phyloP scores from a whole-genome alignment of 805 yeast genomes.

The Candida andamanensis region DNA sequence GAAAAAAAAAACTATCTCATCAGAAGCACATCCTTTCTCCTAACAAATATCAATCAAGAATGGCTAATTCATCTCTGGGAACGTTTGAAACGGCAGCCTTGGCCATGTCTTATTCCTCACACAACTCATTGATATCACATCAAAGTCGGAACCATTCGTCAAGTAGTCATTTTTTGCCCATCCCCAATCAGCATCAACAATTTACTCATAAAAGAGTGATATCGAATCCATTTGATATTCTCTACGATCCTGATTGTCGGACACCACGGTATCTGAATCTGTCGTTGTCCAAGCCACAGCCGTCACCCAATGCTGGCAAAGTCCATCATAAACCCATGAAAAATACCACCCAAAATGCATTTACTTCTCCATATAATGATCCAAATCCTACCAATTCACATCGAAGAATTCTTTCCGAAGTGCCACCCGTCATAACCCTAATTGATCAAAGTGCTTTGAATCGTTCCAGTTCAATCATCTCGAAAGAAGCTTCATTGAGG shows the following conservation, averaged over 20 bases:
- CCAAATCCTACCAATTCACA: slow-evolving; percentile 2
- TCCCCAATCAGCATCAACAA: neutral
- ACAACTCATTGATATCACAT: slow-evolving; percentile 9
- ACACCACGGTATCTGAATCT: slow-evolving; percentile 3
- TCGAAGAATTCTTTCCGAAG: slow-evolving; percentile 3
- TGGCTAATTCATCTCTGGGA: slow-evolving; percentile 5
- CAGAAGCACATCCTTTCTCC: no score
- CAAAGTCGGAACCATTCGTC: no score
- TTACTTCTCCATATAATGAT: slow-evolving; percentile 6
- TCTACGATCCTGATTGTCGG: slow-evolving; percentile 16
- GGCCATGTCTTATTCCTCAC: slow-evolving; percentile 9
- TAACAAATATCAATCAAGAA: no score
- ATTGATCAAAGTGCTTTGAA: slow-evolving; percentile 16
- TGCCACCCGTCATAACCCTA: slow-evolving; percentile 22
- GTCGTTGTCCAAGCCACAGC: neutral
- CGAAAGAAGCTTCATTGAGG: slow-evolving; percentile 26
- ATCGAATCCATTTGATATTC: slow-evolving; percentile 25
- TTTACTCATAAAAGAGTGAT: slow-evolving; percentile 11
- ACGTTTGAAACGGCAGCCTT: slow-evolving; percentile 9
- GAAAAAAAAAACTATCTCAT: no score
- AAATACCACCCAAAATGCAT: neutral
- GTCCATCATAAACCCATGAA: slow-evolving; percentile 2
- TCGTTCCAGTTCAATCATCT: slow-evolving; percentile 25
- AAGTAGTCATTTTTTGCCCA: slow-evolving; percentile 7
- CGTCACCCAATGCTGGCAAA: slow-evolving; percentile 2